Conservation (phyloP, 805 yeast species). For the Candida methanosorbosa region DNA sequence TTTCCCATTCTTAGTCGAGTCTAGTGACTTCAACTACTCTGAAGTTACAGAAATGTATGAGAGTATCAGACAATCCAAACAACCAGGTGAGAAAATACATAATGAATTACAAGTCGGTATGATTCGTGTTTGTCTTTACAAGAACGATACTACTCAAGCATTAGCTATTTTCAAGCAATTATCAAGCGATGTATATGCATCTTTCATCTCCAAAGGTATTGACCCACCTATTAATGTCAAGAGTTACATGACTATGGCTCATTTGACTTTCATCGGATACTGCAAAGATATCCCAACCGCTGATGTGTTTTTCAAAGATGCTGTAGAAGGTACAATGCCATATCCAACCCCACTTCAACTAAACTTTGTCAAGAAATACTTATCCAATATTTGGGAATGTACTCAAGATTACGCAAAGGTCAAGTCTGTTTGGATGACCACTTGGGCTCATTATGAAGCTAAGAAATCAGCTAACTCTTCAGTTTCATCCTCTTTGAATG, state of each 20-base stretch:
- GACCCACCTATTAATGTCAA: slow-evolving; percentile 24
- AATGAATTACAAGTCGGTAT: slow-evolving; percentile 55
- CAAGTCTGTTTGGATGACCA: slow-evolving; percentile 50
- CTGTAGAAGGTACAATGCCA: slow-evolving; percentile 57
- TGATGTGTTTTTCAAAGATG: slow-evolving; percentile 64
- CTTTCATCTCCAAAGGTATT: slow-evolving; percentile 10
- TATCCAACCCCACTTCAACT: slow-evolving; percentile 64
- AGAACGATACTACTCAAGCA: slow-evolving; percentile 56
- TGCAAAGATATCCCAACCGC: slow-evolving; percentile 67
- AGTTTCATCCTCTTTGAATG: slow-evolving; percentile 64
- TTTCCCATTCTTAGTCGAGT: slow-evolving; percentile 56
- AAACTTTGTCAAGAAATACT: slow-evolving; percentile 56
- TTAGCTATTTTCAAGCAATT: slow-evolving; percentile 52
- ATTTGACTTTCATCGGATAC: slow-evolving; percentile 68
- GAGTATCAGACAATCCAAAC: slow-evolving; percentile 8
- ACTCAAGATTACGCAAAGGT: slow-evolving; percentile 50
- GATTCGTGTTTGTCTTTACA: slow-evolving; percentile 61
- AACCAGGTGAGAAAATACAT: slow-evolving; percentile 14
- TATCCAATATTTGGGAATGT: slow-evolving; percentile 49
- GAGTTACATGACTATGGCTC: slow-evolving; percentile 61
- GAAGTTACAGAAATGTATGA: slow-evolving; percentile 51
- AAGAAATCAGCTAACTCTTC: slow-evolving; percentile 47
- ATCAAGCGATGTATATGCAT: slow-evolving; percentile 36
- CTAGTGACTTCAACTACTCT: slow-evolving; percentile 47
- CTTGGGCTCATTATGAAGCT: slow-evolving; percentile 45